Base-by-base conservation (phyloP, 257 asterid genomes). In the Capsicum chinense region DNA sequence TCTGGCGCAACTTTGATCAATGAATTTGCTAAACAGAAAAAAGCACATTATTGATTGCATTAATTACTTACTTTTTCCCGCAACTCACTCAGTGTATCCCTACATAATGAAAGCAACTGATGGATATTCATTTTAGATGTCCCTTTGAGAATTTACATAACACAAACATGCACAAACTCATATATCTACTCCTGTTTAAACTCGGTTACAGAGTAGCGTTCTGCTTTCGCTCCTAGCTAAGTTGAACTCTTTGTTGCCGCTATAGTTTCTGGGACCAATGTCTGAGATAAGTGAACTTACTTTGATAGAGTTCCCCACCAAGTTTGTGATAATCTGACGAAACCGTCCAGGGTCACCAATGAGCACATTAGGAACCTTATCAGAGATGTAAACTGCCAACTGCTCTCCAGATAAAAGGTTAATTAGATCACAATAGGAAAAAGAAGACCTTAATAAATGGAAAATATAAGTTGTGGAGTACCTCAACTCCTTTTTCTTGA, bases 311-410 rank as follows among this genome's bases (percentile, higher is more conserved):
- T 97, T 97, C 33, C 98, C 97, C 81, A 95, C 93, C 52, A 97
- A 92, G 86, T 97, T 97, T 13, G 96, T 95, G 76, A 93, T 92
- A 67, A 97, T 95, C 91, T 97, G 99, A 6, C 97, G 92, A 83
- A 97, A 95, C 85, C 99, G 92, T 56, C 97, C 97, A 37, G 99
- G 98, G 90, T 97, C 99, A 42, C 99, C 99, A 73, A 97, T 91
- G 19, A 97, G 90, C 17, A 88, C 85, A 35, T 88, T 87, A 44
- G 99, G 99, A 85, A 97, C 91, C 88, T 93, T 95, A 79, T 87
- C 91, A 58, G 99, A 95, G 80, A 95, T 91, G 64, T 87, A 97
- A 87, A 90, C 98, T 39, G 98, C 99, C 93, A 97, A 90, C 99
- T 95, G 95, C 83, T 16, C 86, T 52, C 92, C 87, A 19, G 33